phyloP scores from a whole-genome alignment of 345 rosid species.

The Lepidium aucheri region DNA sequence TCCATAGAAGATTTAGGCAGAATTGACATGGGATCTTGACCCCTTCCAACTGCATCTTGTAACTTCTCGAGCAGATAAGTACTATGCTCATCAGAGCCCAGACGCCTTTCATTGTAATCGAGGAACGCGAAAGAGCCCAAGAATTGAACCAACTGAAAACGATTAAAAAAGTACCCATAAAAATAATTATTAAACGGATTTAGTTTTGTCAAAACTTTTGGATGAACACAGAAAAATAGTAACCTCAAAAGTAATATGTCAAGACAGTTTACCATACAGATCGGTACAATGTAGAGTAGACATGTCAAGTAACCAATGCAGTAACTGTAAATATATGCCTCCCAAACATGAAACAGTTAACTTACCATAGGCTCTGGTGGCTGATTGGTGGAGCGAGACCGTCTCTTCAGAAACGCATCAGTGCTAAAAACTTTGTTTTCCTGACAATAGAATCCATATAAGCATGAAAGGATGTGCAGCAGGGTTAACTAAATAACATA shows the following conservation, averaged over 20 bases:
- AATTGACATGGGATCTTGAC: slow-evolving; percentile 79
- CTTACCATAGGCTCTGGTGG: slow-evolving; percentile 89
- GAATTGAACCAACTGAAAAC: slow-evolving; percentile 66
- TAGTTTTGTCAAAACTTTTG: neutral
- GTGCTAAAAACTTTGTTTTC: slow-evolving; percentile 78
- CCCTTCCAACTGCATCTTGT: slow-evolving; percentile 96
- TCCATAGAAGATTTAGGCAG: slow-evolving; percentile 57
- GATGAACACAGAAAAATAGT: slow-evolving; percentile 3
- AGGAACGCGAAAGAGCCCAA: slow-evolving; percentile 82
- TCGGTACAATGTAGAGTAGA: neutral
- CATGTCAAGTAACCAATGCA: neutral
- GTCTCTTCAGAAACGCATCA: slow-evolving; percentile 88
- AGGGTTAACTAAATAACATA: neutral
- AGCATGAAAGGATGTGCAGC: neutral
- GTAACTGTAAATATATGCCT: slow-evolving; percentile 7
- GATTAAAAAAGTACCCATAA: slow-evolving; percentile 7
- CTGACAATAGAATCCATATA: slow-evolving; percentile 34
- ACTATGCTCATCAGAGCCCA: slow-evolving; percentile 58
- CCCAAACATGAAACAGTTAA: slow-evolving; percentile 12
- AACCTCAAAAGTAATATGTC: neutral
- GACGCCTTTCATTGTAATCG: slow-evolving; percentile 83
- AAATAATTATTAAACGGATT: neutral
- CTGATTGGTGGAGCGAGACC: slow-evolving; percentile 83
- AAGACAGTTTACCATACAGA: slow-evolving; percentile 2
- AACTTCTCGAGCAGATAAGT: slow-evolving; percentile 83